Percentiles rank a stretch among this genome's conserved stretches.
Evolutionary conservation across 2,329 filamentous ascomycete genomes (phyloP).

Genomic region (Botrytis tulipae): DNA sequence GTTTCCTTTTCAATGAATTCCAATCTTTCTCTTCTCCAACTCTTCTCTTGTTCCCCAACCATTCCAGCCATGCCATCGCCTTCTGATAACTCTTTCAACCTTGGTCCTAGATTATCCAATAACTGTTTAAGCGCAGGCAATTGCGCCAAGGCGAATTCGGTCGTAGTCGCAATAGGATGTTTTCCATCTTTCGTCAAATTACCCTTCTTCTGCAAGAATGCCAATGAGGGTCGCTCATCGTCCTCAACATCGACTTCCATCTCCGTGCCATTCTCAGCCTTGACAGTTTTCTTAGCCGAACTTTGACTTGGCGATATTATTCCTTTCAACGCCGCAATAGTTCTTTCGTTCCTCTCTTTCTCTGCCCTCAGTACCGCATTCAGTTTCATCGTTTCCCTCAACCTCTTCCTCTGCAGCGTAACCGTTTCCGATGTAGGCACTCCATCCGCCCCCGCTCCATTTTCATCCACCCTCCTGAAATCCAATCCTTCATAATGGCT

Average conservation of each 20-base stretch:
- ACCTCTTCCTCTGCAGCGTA: constrained; percentile 66
- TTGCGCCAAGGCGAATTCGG: constrained; percentile 78
- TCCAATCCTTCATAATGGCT: constrained; percentile 69
- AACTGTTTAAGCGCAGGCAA: constrained; percentile 74
- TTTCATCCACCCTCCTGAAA: constrained; percentile 34
- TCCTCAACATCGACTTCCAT: neutral
- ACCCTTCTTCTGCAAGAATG: constrained; percentile 57
- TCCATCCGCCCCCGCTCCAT: constrained; percentile 48
- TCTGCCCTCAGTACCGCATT: constrained; percentile 69
- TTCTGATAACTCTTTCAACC: constrained; percentile 50
- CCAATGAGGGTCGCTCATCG: constrained; percentile 40
- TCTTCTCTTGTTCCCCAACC: constrained; percentile 45
- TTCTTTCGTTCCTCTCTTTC: constrained; percentile 66
- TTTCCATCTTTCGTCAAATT: constrained; percentile 52
- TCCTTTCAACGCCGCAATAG: constrained; percentile 63
- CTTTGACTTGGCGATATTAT: constrained; percentile 46
- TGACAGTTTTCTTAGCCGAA: constrained; percentile 27
- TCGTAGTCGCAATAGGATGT: constrained; percentile 65
- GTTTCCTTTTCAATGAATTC: constrained; percentile 84
- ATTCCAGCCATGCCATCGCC: constrained; percentile 42
- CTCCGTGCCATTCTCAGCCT: constrained; percentile 12
- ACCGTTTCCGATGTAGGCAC: constrained; percentile 56
- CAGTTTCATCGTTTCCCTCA: constrained; percentile 77
- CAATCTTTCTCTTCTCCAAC: constrained; percentile 67
- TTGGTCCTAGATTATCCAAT: constrained; percentile 64